These are phyloP conservation scores for Ogataea polymorpha DNA, from an alignment of 805 yeast genomes.

Conservation along the genomic window DNA sequence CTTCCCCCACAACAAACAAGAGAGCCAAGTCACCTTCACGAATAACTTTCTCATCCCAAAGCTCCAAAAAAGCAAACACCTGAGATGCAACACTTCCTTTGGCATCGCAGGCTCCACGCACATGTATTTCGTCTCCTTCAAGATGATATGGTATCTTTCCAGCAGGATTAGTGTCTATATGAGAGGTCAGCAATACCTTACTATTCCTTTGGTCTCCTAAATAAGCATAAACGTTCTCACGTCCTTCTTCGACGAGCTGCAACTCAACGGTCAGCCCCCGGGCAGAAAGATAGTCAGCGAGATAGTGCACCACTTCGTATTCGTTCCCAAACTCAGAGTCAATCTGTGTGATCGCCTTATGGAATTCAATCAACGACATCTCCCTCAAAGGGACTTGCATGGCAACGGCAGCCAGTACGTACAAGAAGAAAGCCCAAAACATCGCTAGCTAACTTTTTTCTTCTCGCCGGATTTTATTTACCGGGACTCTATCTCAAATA, in stretches of 20 bases:
- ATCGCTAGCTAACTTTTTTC: not conserved
- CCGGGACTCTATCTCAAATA: conserved; percentile 3
- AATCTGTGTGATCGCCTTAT: conserved; percentile 5
- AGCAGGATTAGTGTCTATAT: conserved; percentile 52
- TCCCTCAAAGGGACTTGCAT: not conserved
- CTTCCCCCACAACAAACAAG: conserved; percentile 63
- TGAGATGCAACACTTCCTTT: conserved; percentile 61
- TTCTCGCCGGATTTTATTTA: conserved; percentile 1
- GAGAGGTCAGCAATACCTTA: conserved; percentile 34
- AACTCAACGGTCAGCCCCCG: conserved; percentile 12
- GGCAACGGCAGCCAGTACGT: not conserved
- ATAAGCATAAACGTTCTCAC: conserved; percentile 55
- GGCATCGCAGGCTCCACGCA: conserved; percentile 62
- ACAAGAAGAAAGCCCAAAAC: not conserved
- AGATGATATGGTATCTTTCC: conserved; percentile 20
- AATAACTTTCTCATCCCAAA: conserved; percentile 35
- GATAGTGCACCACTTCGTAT: conserved; percentile 5
- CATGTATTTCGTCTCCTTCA: conserved; percentile 47
- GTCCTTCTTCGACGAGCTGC: conserved; percentile 6
- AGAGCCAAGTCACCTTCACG: conserved; percentile 52
- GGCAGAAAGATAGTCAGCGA: conserved; percentile 2
- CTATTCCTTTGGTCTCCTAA: conserved; percentile 41
- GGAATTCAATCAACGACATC: conserved; percentile 5
- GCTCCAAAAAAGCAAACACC: conserved; percentile 43
- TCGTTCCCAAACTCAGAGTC: conserved; percentile 11